phyloP scores from a whole-genome alignment of 1,284 basidiomycete species.

The Uromyces viciae-fabae region DNA sequence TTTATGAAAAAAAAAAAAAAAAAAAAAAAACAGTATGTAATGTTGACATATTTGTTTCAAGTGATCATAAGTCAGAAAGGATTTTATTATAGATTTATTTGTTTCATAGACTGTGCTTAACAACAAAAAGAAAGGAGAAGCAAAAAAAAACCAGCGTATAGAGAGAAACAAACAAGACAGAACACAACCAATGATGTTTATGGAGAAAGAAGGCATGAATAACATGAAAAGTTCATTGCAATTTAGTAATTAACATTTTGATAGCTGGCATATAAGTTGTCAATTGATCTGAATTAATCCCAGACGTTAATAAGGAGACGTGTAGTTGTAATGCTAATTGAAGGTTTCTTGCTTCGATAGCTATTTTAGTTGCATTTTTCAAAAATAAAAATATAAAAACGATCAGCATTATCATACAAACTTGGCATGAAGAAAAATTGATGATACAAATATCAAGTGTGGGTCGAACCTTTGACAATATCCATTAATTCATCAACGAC shows the following conservation, averaged over 20 bases:
- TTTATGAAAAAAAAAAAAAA: too few relatives aligned
- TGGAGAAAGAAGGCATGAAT: background rate
- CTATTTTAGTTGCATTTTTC: slow-evolving; percentile 34
- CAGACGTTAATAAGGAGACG: slow-evolving; percentile 47
- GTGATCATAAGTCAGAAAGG: too few relatives aligned
- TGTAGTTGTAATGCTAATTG: slow-evolving; percentile 49
- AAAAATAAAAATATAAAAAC: background rate
- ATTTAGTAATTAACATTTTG: slow-evolving; percentile 48
- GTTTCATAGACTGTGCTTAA: background rate
- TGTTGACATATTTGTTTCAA: too few relatives aligned
- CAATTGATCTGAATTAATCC: slow-evolving; percentile 46
- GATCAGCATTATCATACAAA: background rate
- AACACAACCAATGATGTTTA: background rate
- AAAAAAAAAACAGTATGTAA: too few relatives aligned
- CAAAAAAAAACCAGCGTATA: background rate
- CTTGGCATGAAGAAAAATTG: background rate
- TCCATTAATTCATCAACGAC: slow-evolving; percentile 52
- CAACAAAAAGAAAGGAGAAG: background rate
- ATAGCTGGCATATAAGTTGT: slow-evolving; percentile 50
- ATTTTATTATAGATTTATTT: background rate
- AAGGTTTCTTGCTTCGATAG: slow-evolving; percentile 49
- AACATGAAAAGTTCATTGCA: slow-evolving; percentile 16
- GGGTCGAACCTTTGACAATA: slow-evolving; percentile 51
- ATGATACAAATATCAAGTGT: background rate
- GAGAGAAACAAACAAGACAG: background rate